These are phyloP conservation scores for Oryza officinalis DNA, from an alignment of 176 grass and related monocot species.

Conservation along the genomic window DNA sequence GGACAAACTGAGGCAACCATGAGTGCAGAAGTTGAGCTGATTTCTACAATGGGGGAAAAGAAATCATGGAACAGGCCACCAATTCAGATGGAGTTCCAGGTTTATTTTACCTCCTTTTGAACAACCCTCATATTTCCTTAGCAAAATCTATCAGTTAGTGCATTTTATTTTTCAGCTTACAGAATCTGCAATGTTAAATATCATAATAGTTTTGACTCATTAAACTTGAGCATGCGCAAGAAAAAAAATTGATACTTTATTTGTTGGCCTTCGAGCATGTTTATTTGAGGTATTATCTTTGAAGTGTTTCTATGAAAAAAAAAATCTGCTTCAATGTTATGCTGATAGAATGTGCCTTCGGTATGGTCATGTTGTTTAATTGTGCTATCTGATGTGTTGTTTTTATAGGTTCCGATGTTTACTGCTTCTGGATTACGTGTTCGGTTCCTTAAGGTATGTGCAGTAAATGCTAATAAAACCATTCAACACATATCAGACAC, in stretches of 20 bases:
- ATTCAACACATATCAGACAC: neutral
- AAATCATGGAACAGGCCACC: constrained; percentile 91
- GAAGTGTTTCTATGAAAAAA: neutral
- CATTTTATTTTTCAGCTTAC: constrained; percentile 7
- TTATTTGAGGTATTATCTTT: constrained; percentile 8
- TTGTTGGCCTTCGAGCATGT: neutral
- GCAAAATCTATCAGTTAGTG: neutral
- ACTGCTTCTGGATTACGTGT: constrained; percentile 99
- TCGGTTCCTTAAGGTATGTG: constrained; percentile 93
- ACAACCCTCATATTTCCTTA: neutral
- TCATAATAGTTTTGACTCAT: constrained; percentile 6
- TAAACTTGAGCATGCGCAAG: neutral
- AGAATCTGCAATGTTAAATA: constrained; percentile 7
- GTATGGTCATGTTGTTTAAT: neutral
- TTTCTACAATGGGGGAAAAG: constrained; percentile 99
- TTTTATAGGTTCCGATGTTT: constrained; percentile 92
- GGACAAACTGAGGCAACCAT: constrained; percentile 99
- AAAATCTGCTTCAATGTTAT: neutral
- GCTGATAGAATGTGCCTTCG: neutral
- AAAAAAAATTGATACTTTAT: constrained; percentile 18
- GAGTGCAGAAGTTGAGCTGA: constrained; percentile 97
- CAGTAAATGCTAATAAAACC: neutral
- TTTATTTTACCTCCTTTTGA: constrained; percentile 29
- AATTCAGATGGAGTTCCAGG: constrained; percentile 99
- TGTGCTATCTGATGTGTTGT: constrained; percentile 2